A percentile compares a stretch with the other conserved stretches of the same genome.
Evolutionary conservation across 2,329 filamentous ascomycete genomes (phyloP).

Genomic region (Aspergillus pseudoglaucus): DNA sequence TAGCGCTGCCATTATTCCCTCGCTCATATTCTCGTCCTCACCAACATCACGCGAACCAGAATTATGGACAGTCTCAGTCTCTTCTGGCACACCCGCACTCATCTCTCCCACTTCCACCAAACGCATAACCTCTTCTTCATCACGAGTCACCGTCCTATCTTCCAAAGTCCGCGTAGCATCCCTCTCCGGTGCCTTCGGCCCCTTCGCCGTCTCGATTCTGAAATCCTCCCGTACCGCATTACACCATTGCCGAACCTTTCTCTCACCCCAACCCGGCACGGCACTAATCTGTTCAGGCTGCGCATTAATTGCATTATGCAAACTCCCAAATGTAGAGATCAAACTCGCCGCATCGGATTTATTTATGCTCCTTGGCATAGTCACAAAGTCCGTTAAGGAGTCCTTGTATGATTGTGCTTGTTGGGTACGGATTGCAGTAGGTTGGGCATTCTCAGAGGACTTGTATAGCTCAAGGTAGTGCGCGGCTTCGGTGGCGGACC

Average conservation of each 20-base stretch:
- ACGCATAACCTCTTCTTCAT: slow-evolving; percentile 45
- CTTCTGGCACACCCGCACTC: slow-evolving; percentile 16
- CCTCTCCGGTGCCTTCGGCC: slow-evolving; percentile 36
- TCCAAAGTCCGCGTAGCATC: slow-evolving; percentile 22
- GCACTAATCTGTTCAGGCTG: slow-evolving; percentile 75
- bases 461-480: slow-evolving; percentile 95
- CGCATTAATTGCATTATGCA: slow-evolving; percentile 81
- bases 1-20: slow-evolving; percentile 54
- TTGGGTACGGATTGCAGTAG: slow-evolving; percentile 73
- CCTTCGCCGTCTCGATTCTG: slow-evolving; percentile 64
- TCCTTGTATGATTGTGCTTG: slow-evolving; percentile 80
- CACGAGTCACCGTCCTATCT: slow-evolving; percentile 16
- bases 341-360: slow-evolving; percentile 89
- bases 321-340: slow-evolving; percentile 84
- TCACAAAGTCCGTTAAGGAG: slow-evolving; percentile 85
- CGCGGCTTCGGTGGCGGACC: slow-evolving; percentile 88
- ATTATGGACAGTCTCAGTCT: slow-evolving; percentile 5
- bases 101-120: slow-evolving; percentile 23
- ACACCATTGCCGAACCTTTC: slow-evolving; percentile 85
- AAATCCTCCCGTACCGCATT: slow-evolving; percentile 80
- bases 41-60: slow-evolving; percentile 8
- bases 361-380: slow-evolving; percentile 81
- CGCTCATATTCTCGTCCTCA: slow-evolving; percentile 44
- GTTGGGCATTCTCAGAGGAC: slow-evolving; percentile 80
- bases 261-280: slow-evolving; percentile 90